phyloP scores from a whole-genome alignment of 2,329 filamentous ascomycete genomes.

The Thielaviopsis cerberus region DNA sequence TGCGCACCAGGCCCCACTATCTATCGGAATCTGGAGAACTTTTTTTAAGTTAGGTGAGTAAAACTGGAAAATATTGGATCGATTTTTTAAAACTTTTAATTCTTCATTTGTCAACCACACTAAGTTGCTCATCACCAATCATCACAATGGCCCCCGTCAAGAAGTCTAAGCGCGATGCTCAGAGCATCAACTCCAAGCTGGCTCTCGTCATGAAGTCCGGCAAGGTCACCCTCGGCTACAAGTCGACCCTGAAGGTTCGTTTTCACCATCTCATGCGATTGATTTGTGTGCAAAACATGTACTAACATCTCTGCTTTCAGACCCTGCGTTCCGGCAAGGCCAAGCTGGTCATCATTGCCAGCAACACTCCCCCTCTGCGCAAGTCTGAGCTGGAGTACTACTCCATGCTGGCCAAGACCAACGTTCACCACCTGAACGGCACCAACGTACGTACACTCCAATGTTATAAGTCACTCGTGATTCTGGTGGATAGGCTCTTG shows the following conservation, averaged over 20 bases:
- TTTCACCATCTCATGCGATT: neutral
- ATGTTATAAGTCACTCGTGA: neutral
- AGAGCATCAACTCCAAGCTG: slow-evolving; percentile 47
- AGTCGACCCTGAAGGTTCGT: slow-evolving; percentile 30
- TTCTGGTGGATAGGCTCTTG: slow-evolving; percentile 16
- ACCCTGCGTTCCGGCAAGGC: slow-evolving; percentile 86
- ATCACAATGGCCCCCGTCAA: slow-evolving; percentile 50
- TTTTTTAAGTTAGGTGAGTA: neutral
- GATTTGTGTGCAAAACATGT: neutral
- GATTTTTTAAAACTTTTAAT: slow-evolving; percentile 13
- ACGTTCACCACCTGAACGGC: slow-evolving; percentile 92
- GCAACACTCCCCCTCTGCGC: slow-evolving; percentile 92
- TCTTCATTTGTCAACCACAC: slow-evolving; percentile 16
- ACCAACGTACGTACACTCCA: slow-evolving; percentile 75
- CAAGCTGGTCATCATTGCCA: slow-evolving; percentile 85
- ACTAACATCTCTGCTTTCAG: slow-evolving; percentile 25
- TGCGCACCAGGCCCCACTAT: slow-evolving; percentile 4
- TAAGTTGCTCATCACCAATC: slow-evolving; percentile 19
- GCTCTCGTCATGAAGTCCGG: slow-evolving; percentile 47
- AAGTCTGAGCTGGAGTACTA: slow-evolving; percentile 97
- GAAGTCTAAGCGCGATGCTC: slow-evolving; percentile 74
- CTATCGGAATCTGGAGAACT: neutral
- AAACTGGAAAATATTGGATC: neutral
- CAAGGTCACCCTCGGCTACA: slow-evolving; percentile 79
- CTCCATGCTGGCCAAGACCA: slow-evolving; percentile 80